Conservation (phyloP, 75 land plant genomes). For the Sequoiadendron giganteum region DNA sequence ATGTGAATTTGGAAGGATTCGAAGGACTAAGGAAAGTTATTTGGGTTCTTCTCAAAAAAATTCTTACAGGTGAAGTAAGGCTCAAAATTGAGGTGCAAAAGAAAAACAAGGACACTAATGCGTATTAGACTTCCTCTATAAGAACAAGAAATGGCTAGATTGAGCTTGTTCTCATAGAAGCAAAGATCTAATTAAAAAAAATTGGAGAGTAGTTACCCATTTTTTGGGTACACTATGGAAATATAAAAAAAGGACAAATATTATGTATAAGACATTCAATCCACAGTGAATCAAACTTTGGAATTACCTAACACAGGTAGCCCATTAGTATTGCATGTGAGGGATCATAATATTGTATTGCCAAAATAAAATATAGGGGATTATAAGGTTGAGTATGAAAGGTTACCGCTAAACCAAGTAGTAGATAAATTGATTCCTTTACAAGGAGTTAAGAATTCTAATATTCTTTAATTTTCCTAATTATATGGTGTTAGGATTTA, state of each 20-base stretch:
- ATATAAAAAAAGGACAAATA: slow-evolving; percentile 84
- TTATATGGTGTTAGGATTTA: too few relatives aligned
- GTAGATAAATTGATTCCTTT: too few relatives aligned
- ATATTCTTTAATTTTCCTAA: too few relatives aligned
- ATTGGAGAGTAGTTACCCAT: slow-evolving; percentile 91
- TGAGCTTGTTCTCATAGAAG: slow-evolving; percentile 82
- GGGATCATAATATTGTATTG: slow-evolving; percentile 83
- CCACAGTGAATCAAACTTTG: slow-evolving; percentile 84
- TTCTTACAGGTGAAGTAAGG: slow-evolving; percentile 75
- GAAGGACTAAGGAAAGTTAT: slow-evolving; percentile 39
- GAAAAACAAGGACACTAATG: slow-evolving; percentile 23
- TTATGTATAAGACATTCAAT: slow-evolving; percentile 73
- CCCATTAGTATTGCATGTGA: slow-evolving; percentile 68
- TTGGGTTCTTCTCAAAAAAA: slow-evolving; percentile 87
- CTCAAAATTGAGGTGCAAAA: slow-evolving; percentile 65
- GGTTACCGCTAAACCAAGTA: slow-evolving; percentile 57
- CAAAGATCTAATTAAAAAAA: slow-evolving; percentile 83
- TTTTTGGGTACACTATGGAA: slow-evolving; percentile 89
- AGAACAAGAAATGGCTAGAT: slow-evolving; percentile 44
- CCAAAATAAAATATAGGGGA: slow-evolving; percentile 79
- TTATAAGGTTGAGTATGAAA: slow-evolving; percentile 81
- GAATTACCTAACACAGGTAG: slow-evolving; percentile 83
- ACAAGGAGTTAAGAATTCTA: too few relatives aligned
- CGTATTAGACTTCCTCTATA: slow-evolving; percentile 8
- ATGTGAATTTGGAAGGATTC: too few relatives aligned